Base-by-base conservation (phyloP, 2,329 filamentous ascomycete genomes). In the Fusarium liriodendri region DNA sequence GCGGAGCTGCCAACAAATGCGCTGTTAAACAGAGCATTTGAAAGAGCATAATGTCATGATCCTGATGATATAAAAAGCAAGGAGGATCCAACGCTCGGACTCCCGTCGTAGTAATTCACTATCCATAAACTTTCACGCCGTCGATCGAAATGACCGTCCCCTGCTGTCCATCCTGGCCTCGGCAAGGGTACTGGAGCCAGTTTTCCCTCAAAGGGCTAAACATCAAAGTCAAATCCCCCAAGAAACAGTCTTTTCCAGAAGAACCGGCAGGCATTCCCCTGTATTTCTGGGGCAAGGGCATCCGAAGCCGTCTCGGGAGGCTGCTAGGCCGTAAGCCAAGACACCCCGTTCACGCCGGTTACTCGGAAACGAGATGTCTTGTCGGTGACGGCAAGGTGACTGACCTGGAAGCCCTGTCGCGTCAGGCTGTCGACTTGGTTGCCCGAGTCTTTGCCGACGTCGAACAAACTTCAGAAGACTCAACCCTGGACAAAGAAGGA, bases 131-230 rank as follows among this genome's bases (percentile, higher is more conserved):
- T 68, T 74, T 70, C 59, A 57, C 62, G 40, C 65, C 66, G 74
- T 59, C 70, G 74, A 76, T 76, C 75, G 59, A 67, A 76, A 76
- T 76, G 75, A 65, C 66, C 13, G 50, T 45, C 57, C 72, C 64
- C 25, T 72, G 32, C 54, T 76, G 74, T 61, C 42, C 74, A 63
- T 57, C 72, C 72, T 70, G 66, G 75, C 72, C 70, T 68, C 69
- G 64, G 42, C 64, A 72, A 50, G 64, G 54, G 64, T 76, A 76
- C 62, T 76, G 75, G 75, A 54, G 59, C 42, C 74, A 76, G 62
- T 76, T 77, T 72, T 70, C 74, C 61, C 75, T 76, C 60, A 70
- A 62, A 6, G 74, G 66, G 66, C 62, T 76, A 66, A 77, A 77
- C 52, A 67, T 76, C 33, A 73, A 77, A 57, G 70, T 67, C 67